Percentiles rank a stretch among this genome's conserved stretches.
These are phyloP conservation scores for Russula sp. DNA, from an alignment of 768 basidiomycete genomes.

Conservation along the genomic window DNA sequence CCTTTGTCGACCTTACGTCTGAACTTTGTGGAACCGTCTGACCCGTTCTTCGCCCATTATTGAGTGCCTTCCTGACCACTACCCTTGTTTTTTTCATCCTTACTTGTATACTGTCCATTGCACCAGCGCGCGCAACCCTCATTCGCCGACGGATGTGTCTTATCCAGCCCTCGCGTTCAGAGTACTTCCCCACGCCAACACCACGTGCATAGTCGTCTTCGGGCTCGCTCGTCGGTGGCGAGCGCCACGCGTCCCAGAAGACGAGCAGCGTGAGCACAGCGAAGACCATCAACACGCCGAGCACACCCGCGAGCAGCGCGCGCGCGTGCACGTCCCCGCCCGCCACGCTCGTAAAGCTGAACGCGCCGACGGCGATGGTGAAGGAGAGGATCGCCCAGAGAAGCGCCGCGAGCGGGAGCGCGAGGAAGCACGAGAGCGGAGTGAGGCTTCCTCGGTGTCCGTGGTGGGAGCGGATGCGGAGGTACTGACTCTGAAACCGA, in stretches of 20 bases:
- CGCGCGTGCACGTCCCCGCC: not conserved
- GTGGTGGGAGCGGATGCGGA: not conserved
- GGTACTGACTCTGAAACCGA: not conserved
- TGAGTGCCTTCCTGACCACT: not conserved
- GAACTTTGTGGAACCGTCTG: not conserved
- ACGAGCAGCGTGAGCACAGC: constrained; percentile 1
- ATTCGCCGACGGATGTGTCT: not conserved
- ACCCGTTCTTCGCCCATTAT: not conserved
- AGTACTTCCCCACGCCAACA: not conserved
- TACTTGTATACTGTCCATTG: not conserved
- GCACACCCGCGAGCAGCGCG: not conserved
- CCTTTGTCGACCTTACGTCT: not conserved
- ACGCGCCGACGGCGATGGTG: not conserved
- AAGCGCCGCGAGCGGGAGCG: constrained; percentile 11
- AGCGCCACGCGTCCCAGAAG: constrained; percentile 17
- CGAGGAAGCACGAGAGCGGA: constrained; percentile 1
- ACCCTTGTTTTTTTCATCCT: not conserved
- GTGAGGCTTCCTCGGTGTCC: not conserved
- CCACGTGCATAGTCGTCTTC: constrained; percentile 7
- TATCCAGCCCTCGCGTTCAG: not conserved
- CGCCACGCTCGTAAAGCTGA: not conserved
- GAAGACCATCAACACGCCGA: constrained; percentile 4
- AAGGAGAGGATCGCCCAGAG: constrained; percentile 13
- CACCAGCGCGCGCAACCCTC: not conserved
- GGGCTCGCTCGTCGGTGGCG: constrained; percentile 11